Conservation (phyloP, 1,284 basidiomycete species). For the Inonotus obliquus region DNA sequence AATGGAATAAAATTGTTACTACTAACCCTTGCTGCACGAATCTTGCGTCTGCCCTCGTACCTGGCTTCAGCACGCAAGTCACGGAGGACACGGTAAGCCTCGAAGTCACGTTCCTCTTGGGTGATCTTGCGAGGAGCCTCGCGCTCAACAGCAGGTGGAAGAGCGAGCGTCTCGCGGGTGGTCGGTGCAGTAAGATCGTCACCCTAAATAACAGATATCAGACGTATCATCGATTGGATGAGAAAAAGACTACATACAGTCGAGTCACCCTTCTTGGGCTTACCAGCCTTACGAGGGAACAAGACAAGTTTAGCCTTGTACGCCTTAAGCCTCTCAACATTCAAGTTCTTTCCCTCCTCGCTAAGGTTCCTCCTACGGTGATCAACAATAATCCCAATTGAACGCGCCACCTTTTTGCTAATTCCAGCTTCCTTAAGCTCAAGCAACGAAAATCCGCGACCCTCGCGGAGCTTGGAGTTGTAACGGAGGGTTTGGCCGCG, state of each 20-base stretch:
- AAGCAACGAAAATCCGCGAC: slow-evolving; percentile 92
- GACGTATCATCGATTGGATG: background rate
- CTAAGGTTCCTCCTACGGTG: slow-evolving; percentile 96
- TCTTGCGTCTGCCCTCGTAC: slow-evolving; percentile 85
- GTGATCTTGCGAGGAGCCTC: slow-evolving; percentile 96
- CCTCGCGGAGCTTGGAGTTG: slow-evolving; percentile 97
- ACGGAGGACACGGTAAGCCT: slow-evolving; percentile 90
- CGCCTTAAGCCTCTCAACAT: slow-evolving; percentile 91
- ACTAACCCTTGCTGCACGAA: slow-evolving; percentile 73
- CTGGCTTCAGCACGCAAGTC: slow-evolving; percentile 80
- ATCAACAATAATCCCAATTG: slow-evolving; percentile 94
- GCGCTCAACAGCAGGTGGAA: slow-evolving; percentile 62
- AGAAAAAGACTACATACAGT: slow-evolving; percentile 50
- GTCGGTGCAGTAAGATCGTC: slow-evolving; percentile 83
- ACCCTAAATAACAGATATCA: slow-evolving; percentile 45
- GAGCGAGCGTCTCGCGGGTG: slow-evolving; percentile 67
- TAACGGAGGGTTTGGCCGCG: slow-evolving; percentile 96
- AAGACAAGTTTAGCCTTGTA: slow-evolving; percentile 88
- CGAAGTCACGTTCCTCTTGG: slow-evolving; percentile 83
- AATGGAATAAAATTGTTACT: too few species aligned
- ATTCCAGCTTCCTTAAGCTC: slow-evolving; percentile 98
- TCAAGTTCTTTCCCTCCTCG: slow-evolving; percentile 95
- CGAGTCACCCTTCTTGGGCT: slow-evolving; percentile 94
- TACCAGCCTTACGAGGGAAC: slow-evolving; percentile 94
- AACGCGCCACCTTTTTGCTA: slow-evolving; percentile 89